phyloP scores from a whole-genome alignment of 345 rosid genomes.

The Pistacia integerrima region DNA sequence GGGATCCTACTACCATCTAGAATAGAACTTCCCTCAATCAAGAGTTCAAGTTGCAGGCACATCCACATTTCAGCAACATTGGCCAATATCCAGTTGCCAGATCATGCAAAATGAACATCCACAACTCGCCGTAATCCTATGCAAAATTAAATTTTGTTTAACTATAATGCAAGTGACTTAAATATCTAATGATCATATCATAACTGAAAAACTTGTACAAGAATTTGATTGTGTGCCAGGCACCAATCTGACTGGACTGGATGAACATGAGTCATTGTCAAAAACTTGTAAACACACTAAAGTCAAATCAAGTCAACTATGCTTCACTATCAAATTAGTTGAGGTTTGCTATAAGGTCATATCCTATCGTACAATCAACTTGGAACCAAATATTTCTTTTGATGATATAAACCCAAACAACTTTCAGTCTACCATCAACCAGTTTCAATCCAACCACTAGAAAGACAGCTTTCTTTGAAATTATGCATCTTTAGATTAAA shows the following conservation, averaged over 20 bases:
- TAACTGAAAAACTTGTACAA: no score
- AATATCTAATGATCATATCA: not conserved
- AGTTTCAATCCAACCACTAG: no score
- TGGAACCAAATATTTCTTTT: no score
- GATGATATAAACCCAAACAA: no score
- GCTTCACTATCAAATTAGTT: not conserved
- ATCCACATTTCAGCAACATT: not conserved
- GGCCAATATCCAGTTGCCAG: not conserved
- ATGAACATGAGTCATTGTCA: not conserved
- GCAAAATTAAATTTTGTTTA: not conserved
- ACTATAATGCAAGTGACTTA: not conserved
- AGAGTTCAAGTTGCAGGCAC: slow-evolving; percentile 4
- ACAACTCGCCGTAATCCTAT: not conserved
- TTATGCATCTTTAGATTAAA: no score
- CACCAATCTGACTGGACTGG: not conserved
- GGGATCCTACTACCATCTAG: slow-evolving; percentile 8
- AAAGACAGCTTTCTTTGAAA: no score
- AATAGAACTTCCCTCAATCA: not conserved
- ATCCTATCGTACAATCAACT: not conserved
- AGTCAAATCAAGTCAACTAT: not conserved
- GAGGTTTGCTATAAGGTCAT: not conserved
- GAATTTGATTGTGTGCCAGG: no score
- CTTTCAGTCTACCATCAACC: no score
- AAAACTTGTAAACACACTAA: not conserved
- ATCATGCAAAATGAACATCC: not conserved